Conservation (phyloP, 169 alveolate genomes). For the Perkinsus chesapeaki region DNA sequence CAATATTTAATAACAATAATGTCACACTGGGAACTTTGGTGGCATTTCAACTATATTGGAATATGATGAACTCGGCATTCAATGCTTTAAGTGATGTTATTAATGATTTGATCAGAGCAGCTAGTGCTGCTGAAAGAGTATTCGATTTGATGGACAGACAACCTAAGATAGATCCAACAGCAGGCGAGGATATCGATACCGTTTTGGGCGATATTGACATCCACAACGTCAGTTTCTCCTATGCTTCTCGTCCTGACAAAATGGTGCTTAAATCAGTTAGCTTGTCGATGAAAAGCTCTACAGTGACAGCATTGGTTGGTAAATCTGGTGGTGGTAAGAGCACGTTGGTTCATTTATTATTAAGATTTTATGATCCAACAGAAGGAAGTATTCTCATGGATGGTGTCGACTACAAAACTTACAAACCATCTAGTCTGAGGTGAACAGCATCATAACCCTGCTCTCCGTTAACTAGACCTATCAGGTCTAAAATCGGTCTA, state of each 20-base stretch:
- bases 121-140: constrained; percentile 34
- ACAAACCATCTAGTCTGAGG: constrained; percentile 13
- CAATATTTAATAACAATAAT: not conserved
- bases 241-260: not conserved
- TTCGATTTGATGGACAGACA: constrained; percentile 20
- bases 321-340: not conserved
- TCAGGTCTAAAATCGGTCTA: constrained; percentile 17
- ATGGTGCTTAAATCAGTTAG: not conserved
- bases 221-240: not conserved
- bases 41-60: constrained; percentile 38
- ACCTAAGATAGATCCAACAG: not conserved
- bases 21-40: not conserved
- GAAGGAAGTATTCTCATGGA: not conserved
- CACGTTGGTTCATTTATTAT: not conserved
- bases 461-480: not conserved
- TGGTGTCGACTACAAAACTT: not conserved
- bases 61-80: constrained; percentile 38
- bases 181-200: not conserved
- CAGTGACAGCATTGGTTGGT: not conserved
- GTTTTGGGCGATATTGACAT: not conserved
- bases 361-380: not conserved
- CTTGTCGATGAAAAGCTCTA: not conserved
- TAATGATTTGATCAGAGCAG: constrained; percentile 31
- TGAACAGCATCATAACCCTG: not conserved
- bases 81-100: constrained; percentile 19